Evolutionary conservation across 176 grass and related monocot genomes (phyloP).

Genomic region (Phyllostachys edulis): DNA sequence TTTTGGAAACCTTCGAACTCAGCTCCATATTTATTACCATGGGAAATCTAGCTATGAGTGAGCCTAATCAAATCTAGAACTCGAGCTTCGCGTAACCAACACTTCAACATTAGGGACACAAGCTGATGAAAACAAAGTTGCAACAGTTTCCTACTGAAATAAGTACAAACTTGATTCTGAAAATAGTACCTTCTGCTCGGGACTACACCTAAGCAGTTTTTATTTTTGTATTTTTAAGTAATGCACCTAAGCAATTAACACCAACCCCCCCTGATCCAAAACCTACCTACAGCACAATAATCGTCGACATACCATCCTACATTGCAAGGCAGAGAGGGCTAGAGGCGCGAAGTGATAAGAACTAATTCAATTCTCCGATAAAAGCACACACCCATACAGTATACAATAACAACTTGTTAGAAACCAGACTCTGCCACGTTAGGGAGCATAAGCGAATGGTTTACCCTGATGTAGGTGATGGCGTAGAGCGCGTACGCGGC

Average conservation of each 20-base stretch:
- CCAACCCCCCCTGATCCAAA: background rate
- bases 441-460: background rate
- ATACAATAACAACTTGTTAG: background rate
- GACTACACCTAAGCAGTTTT: background rate
- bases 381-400: background rate
- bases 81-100: background rate
- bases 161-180: background rate
- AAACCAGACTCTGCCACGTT: background rate
- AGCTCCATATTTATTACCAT: background rate
- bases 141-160: background rate
- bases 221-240: no score
- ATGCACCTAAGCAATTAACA: background rate
- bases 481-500: conserved; percentile 52
- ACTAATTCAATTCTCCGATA: background rate
- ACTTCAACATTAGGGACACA: background rate
- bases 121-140: background rate
- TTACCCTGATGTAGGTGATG: conserved; percentile 66
- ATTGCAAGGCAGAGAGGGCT: background rate
- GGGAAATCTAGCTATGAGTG: background rate
- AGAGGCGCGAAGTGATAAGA: background rate
- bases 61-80: background rate
- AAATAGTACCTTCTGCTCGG: background rate
- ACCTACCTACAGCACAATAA: background rate
- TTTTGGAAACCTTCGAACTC: background rate
- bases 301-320: background rate